Base-by-base conservation (phyloP, 495 filamentous ascomycete genomes). In the Neurospora sp. region DNA sequence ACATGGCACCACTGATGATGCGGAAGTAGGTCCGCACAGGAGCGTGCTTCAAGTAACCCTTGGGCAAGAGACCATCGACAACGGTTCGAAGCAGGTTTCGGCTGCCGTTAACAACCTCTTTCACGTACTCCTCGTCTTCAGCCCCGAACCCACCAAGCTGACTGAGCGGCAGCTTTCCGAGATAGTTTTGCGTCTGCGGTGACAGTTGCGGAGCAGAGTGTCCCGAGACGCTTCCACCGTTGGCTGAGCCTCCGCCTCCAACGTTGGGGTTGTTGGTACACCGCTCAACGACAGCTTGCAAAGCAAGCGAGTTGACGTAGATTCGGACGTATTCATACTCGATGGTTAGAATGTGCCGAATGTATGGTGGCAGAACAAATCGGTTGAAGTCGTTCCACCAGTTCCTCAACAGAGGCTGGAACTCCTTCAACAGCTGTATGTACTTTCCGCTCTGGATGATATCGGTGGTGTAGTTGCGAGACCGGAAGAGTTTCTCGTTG, bases 21-120 rank as follows among this genome's bases (percentile, higher is more conserved):
- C 96, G 90, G 84, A 98, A 96, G 77, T 94, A 97, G 0, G 96
- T 97, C 59, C 96, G 87, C 27, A 98, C 94, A 0, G 96, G 94
- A 0, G 93, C 93, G 77, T 98, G 95, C 78, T 93, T 93, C 35
- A 99, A 90, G 74, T 93, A 94, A 68, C 92, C 93, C 3, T 87
- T 88, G 0, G 94, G 94, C 20, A 93, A 86, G 40, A 99, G 88
- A 3, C 89, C 91, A 40, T 98, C 90, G 8, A 96, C 89, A 0
- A 98, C 94, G 0, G 90, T 92, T 39, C 87, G 85, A 20, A 99
- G 85, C 20, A 98, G 90, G 71, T 90, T 94, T 27, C 96, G 90
- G 39, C 93, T 91, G 20, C 93, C 93, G 70, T 94, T 91, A 6
- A 97, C 92, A 12, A 98, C 93, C 81, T 97, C 93, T 72, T 88